These are phyloP conservation scores for Saturnispora saitoi DNA, from an alignment of 805 yeast genomes.

Conservation along the genomic window DNA sequence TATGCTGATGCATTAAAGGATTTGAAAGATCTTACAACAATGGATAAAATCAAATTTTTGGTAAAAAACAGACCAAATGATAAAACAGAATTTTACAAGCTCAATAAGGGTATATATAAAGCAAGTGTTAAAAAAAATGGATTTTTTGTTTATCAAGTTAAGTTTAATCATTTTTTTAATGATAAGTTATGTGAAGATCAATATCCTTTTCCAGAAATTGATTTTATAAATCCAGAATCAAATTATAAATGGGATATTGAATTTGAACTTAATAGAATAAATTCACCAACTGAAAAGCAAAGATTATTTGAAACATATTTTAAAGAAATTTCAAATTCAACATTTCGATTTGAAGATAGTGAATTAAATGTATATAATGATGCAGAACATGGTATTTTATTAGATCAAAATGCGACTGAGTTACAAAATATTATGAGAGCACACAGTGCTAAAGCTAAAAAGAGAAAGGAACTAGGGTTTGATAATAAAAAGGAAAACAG, in stretches of 20 bases:
- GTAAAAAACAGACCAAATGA: slow-evolving; percentile 12
- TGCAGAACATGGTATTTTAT: slow-evolving; percentile 10
- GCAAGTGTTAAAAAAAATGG: slow-evolving; percentile 13
- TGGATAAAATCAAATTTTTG: slow-evolving; percentile 19
- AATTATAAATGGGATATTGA: slow-evolving; percentile 22
- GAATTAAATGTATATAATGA: slow-evolving; percentile 10
- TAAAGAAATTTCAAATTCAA: slow-evolving; percentile 10
- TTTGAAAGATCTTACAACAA: slow-evolving; percentile 11
- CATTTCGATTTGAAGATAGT: slow-evolving; percentile 8
- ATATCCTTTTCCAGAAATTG: slow-evolving; percentile 27
- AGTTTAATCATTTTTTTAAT: slow-evolving; percentile 30
- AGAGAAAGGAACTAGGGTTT: slow-evolving; percentile 9
- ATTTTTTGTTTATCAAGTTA: slow-evolving; percentile 32
- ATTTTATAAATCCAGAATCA: slow-evolving; percentile 15
- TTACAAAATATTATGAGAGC: slow-evolving; percentile 26
- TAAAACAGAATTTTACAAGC: slow-evolving; percentile 11
- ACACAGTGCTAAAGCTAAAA: slow-evolving; percentile 27
- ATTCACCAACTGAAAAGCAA: slow-evolving; percentile 11
- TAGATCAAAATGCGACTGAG: slow-evolving; percentile 18
- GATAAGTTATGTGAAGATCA: slow-evolving; percentile 18
- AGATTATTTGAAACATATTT: slow-evolving; percentile 11
- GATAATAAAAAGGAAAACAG: neutral
- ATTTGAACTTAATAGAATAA: slow-evolving; percentile 19
- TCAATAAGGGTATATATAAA: slow-evolving; percentile 15
- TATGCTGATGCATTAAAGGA: slow-evolving; percentile 1